Evolutionary conservation across 805 yeast species (phyloP).

Genomic region (Pichia sporocuriosa): DNA sequence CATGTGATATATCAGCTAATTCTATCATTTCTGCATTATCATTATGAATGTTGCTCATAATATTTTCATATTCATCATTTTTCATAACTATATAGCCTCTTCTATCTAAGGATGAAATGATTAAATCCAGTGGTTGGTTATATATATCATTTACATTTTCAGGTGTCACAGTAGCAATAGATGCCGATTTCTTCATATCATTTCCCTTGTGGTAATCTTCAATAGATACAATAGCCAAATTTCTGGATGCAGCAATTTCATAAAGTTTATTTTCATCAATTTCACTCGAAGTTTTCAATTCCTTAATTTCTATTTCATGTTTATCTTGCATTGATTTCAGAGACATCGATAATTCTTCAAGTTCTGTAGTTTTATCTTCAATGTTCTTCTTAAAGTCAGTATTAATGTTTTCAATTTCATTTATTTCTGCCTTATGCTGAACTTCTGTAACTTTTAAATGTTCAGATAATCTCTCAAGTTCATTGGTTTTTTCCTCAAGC

Average conservation of each 20-base stretch:
- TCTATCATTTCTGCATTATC: conserved; percentile 1
- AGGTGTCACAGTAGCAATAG: conserved; percentile 11
- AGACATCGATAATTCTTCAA: neutral
- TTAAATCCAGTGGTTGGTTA: conserved; percentile 25
- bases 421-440: too few species aligned
- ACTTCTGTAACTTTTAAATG: too few species aligned
- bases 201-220: conserved; percentile 2
- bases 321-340: neutral
- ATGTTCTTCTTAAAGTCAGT: too few species aligned
- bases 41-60: conserved; percentile 3
- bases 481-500: too few species aligned
- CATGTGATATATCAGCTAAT: conserved; percentile 9
- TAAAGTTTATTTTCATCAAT: neutral
- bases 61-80: conserved; percentile 18
- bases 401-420: too few species aligned
- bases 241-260: neutral
- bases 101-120: conserved; percentile 17
- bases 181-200: conserved; percentile 5
- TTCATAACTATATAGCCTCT: conserved; percentile 25
- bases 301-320: neutral
- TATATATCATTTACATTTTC: conserved; percentile 4
- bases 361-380: neutral
- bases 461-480: too few species aligned
- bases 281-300: neutral
- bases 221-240: conserved; percentile 1